phyloP scores from a whole-genome alignment of 768 basidiomycete species.

The Fomitopsis serialis region DNA sequence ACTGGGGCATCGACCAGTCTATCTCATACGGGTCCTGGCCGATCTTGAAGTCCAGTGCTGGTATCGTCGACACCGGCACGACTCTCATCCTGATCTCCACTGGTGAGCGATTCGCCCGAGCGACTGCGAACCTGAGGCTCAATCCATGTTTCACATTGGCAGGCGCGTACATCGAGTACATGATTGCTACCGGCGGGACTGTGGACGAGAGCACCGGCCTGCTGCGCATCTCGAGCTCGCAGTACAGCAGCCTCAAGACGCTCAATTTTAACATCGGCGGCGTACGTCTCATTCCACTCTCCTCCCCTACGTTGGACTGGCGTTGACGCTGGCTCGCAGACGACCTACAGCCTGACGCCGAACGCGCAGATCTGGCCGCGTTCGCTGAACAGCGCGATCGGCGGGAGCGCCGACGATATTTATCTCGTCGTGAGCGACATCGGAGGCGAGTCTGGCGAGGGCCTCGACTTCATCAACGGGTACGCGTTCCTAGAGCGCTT shows the following conservation, averaged over 20 bases:
- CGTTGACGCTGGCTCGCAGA: constrained; percentile 12
- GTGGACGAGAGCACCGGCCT: constrained; percentile 26
- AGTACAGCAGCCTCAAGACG: constrained; percentile 24
- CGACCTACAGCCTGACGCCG: constrained; percentile 20
- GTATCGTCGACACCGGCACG: constrained; percentile 34
- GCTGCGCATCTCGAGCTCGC: constrained; percentile 21
- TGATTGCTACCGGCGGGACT: constrained; percentile 26
- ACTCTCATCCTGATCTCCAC: constrained; percentile 27
- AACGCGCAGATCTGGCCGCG: constrained; percentile 31
- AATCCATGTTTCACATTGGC: background rate
- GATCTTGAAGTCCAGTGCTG: constrained; percentile 23
- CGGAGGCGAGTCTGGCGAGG: constrained; percentile 36
- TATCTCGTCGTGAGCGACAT: constrained; percentile 35
- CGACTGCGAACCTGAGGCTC: too few species aligned
- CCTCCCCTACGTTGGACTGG: background rate
- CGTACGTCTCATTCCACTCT: constrained; percentile 5
- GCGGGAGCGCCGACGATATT: constrained; percentile 29
- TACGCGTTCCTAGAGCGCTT: constrained; percentile 54
- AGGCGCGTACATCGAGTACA: constrained; percentile 28
- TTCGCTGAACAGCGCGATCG: constrained; percentile 38
- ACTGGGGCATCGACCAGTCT: constrained; percentile 30
- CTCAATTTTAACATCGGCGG: constrained; percentile 28
- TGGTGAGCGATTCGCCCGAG: constrained; percentile 11
- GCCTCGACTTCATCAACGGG: constrained; percentile 56
- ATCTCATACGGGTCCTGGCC: constrained; percentile 22